Conservation (phyloP, 208 protist species). For the Leishmania gerbilli region DNA sequence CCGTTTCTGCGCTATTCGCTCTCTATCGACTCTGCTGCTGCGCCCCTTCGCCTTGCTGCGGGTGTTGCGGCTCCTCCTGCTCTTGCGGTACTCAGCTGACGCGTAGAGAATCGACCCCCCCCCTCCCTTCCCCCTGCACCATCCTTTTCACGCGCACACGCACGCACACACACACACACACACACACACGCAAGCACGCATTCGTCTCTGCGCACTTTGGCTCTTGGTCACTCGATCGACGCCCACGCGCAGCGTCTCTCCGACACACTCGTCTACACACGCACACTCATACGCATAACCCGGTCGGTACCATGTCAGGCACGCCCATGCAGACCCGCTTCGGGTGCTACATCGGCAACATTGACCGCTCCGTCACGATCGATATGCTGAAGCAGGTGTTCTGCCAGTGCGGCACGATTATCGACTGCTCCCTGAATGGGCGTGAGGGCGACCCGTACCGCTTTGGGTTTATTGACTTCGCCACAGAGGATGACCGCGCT, state of each 20-base stretch:
- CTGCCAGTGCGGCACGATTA: constrained; percentile 76
- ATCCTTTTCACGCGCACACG: background rate
- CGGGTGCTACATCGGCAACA: constrained; percentile 88
- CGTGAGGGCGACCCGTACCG: constrained; percentile 77
- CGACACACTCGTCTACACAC: background rate
- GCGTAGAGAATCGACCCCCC: background rate
- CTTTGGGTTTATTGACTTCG: constrained; percentile 91
- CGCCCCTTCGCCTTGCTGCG: background rate
- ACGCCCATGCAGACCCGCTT: constrained; percentile 57
- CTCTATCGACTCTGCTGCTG: background rate
- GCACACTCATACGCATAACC: background rate
- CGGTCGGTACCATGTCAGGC: constrained; percentile 20
- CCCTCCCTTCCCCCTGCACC: background rate
- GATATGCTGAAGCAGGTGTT: constrained; percentile 84
- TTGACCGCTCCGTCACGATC: constrained; percentile 78
- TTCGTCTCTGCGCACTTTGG: background rate
- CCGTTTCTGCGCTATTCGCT: background rate
- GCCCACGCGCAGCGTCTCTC: background rate
- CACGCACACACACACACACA: background rate
- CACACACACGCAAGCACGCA: background rate
- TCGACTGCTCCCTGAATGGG: constrained; percentile 88
- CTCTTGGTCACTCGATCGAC: background rate
- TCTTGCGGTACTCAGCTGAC: background rate
- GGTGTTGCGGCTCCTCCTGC: background rate
- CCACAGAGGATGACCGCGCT: constrained; percentile 72